A percentile compares a stretch with the other conserved stretches of the same genome.
Conservation (phyloP, 164 flowering plant genomes). For the Litsea cubeba region DNA sequence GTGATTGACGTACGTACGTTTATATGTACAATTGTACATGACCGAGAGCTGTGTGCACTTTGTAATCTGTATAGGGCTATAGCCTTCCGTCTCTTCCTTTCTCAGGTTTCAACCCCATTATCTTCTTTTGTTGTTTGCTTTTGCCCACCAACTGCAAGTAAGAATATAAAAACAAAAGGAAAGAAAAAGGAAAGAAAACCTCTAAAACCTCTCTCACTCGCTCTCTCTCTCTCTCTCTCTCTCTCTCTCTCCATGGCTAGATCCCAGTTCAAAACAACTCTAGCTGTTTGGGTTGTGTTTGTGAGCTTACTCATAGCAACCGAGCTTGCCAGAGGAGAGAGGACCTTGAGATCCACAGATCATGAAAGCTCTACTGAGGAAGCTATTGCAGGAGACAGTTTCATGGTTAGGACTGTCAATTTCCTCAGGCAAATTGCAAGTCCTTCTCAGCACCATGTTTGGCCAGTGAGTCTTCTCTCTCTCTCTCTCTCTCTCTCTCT, state of each 20-base stretch:
- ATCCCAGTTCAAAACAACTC: constrained; percentile 12
- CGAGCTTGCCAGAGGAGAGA: constrained; percentile 29
- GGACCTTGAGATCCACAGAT: constrained; percentile 22
- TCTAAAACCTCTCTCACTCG: not conserved
- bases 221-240: not conserved
- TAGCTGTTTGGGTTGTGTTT: constrained; percentile 20
- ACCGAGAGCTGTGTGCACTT: too few relatives aligned
- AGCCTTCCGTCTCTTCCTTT: too few relatives aligned
- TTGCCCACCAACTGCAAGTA: too few relatives aligned
- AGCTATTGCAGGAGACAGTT: constrained; percentile 9
- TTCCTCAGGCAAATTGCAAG: constrained; percentile 34
- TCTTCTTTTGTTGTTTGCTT: too few relatives aligned
- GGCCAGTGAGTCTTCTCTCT: constrained; percentile 47
- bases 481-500: not conserved
- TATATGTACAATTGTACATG: too few relatives aligned
- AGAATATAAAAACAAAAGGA: too few relatives aligned
- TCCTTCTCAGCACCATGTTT: constrained; percentile 41
- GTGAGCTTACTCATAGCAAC: constrained; percentile 20
- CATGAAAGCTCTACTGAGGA: constrained; percentile 10
- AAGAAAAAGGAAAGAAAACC: not conserved
- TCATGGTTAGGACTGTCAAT: constrained; percentile 15
- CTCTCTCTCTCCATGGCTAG: constrained; percentile 7
- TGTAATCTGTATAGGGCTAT: too few relatives aligned
- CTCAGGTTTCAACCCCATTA: too few relatives aligned
- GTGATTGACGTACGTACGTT: too few relatives aligned